phyloP scores from a whole-genome alignment of 306 rosid genomes.

The Cucurbita moschata region DNA sequence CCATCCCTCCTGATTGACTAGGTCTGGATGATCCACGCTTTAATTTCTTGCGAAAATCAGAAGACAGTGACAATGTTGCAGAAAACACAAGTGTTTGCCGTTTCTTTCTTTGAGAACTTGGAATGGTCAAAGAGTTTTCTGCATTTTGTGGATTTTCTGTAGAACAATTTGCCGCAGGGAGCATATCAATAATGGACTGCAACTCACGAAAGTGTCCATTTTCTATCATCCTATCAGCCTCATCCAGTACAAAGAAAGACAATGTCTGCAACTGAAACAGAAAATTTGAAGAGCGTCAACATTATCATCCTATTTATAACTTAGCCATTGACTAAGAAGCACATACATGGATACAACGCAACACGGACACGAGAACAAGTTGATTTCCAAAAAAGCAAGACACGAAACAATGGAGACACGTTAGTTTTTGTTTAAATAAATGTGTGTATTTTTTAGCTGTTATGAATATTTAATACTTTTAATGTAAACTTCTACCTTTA shows the following conservation, averaged over 20 bases:
- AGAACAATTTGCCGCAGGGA: constrained; percentile 43
- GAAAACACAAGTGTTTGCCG: constrained; percentile 94
- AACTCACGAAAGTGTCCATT: constrained; percentile 82
- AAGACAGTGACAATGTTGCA: constrained; percentile 76
- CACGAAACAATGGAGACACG: too few species aligned
- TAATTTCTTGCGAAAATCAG: constrained; percentile 87
- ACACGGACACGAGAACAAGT: too few species aligned
- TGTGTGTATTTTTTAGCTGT: too few species aligned
- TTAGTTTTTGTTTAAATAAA: neutral
- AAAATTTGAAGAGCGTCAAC: neutral
- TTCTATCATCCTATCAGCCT: constrained; percentile 96
- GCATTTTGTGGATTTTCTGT: constrained; percentile 24
- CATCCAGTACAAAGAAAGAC: constrained; percentile 93
- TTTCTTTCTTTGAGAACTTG: constrained; percentile 72
- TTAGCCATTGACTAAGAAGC: neutral
- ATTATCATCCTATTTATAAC: neutral
- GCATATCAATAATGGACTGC: constrained; percentile 89
- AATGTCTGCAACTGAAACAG: constrained; percentile 71
- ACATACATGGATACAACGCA: too few species aligned
- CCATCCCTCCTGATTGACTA: constrained; percentile 36
- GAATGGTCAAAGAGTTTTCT: constrained; percentile 31
- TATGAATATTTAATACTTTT: too few species aligned
- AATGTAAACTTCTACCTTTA: too few species aligned
- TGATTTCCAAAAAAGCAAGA: too few species aligned
- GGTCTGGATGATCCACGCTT: constrained; percentile 48